Conservation (phyloP, 202 grass and related monocot genomes). For the Bolboschoenoplectus hybrid region DNA sequence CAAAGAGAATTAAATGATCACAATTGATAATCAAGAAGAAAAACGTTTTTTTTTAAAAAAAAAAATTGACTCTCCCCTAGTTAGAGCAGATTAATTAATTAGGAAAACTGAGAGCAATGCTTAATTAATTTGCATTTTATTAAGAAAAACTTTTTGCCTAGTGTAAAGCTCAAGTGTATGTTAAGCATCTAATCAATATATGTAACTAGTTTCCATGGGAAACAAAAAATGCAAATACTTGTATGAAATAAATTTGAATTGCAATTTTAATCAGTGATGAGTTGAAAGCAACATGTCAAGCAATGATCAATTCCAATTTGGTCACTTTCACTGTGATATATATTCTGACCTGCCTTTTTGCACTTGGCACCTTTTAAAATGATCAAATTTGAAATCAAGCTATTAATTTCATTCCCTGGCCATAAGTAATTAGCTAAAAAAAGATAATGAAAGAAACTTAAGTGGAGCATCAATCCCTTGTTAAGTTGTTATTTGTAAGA, state of each 20-base stretch:
- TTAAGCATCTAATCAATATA: too few relatives aligned
- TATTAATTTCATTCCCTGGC: neutral
- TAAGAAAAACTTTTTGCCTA: too few relatives aligned
- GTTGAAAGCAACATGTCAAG: neutral
- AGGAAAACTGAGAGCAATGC: too few relatives aligned
- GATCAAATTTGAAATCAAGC: slow-evolving; percentile 16
- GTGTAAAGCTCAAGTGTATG: too few relatives aligned
- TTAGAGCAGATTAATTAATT: too few relatives aligned
- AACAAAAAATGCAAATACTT: neutral
- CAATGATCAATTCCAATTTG: neutral
- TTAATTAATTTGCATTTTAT: too few relatives aligned
- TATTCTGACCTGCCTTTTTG: neutral
- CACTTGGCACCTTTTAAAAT: neutral
- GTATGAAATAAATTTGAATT: neutral
- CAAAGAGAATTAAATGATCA: neutral
- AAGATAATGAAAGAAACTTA: slow-evolving; percentile 11
- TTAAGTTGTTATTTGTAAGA: neutral
- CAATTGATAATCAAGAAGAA: too few relatives aligned
- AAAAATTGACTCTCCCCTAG: too few relatives aligned
- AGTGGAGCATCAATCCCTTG: slow-evolving; percentile 16
- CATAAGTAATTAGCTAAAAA: neutral
- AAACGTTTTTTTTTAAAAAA: too few relatives aligned
- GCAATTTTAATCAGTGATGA: neutral
- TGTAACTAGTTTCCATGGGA: neutral
- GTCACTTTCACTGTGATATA: slow-evolving; percentile 25